Evolutionary conservation across 1,139 yeast genomes (phyloP).

Genomic region (Suhomyces bolitotheri): DNA sequence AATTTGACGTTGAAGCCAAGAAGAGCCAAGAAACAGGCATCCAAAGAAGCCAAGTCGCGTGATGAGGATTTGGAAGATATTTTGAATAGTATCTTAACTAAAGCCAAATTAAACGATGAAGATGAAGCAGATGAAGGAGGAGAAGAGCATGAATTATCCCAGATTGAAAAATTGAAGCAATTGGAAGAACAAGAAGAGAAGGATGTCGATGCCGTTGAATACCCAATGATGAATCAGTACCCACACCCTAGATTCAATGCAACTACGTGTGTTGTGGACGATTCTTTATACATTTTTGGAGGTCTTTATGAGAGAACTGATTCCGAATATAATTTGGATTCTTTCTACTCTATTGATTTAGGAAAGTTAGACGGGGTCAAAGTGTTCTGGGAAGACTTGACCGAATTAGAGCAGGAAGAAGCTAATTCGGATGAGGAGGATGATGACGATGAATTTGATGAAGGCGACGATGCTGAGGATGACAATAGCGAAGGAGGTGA

Average conservation of each 20-base stretch:
- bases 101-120: conserved; percentile 65
- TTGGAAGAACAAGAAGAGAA: conserved; percentile 41
- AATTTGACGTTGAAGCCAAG: conserved; percentile 66
- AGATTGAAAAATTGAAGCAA: conserved; percentile 40
- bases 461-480: conserved; percentile 59
- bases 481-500: conserved; percentile 52
- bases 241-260: conserved; percentile 94
- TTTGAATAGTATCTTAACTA: conserved; percentile 70
- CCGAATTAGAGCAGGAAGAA: conserved; percentile 57
- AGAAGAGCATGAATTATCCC: conserved; percentile 42
- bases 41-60: conserved; percentile 52
- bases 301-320: conserved; percentile 92
- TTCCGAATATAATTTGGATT: conserved; percentile 77
- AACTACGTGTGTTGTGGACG: conserved; percentile 82
- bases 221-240: conserved; percentile 58
- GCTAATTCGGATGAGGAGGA: conserved; percentile 62
- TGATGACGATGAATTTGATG: conserved; percentile 56
- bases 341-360: conserved; percentile 82
- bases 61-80: conserved; percentile 84
- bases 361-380: conserved; percentile 86
- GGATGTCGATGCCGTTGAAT: conserved; percentile 38
- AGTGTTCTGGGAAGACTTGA: conserved; percentile 85
- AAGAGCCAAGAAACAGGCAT: conserved; percentile 49
- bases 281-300: conserved; percentile 81
- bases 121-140: conserved; percentile 49